Evolutionary conservation across 192 early-diverging fungal genomes (phyloP).

Genomic region (Coemansia sp.): DNA sequence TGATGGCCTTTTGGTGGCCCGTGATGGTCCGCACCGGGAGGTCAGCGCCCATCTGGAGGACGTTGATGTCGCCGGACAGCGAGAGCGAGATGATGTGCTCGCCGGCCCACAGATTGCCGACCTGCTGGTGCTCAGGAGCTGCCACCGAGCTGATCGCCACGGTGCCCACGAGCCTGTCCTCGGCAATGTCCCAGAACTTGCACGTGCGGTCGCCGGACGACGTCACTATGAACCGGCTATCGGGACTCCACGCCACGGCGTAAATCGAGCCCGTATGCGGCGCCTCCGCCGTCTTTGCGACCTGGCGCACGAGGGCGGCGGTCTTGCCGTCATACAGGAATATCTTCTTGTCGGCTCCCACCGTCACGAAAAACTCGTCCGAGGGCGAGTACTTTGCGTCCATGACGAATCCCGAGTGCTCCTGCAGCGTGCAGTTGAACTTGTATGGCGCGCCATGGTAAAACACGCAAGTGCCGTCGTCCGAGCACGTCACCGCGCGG

Average conservation of each 20-base stretch:
- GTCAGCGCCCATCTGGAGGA: constrained; percentile 60
- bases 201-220: constrained; percentile 85
- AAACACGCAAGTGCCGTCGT: constrained; percentile 89
- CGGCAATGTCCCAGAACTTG: constrained; percentile 89
- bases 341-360: constrained; percentile 86
- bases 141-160: constrained; percentile 49
- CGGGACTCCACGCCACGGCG: constrained; percentile 87
- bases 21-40: constrained; percentile 34
- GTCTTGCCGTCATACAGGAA: constrained; percentile 94
- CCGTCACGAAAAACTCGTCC: constrained; percentile 82
- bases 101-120: constrained; percentile 91
- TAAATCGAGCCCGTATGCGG: constrained; percentile 83
- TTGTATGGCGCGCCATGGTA: constrained; percentile 94
- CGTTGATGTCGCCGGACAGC: constrained; percentile 87
- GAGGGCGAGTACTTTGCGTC: constrained; percentile 83
- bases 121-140: constrained; percentile 80
- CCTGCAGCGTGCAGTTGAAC: constrained; percentile 68
- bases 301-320: constrained; percentile 73
- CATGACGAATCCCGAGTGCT: constrained; percentile 92
- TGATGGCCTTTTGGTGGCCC: constrained; percentile 88
- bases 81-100: constrained; percentile 76
- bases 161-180: constrained; percentile 67
- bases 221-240: constrained; percentile 73
- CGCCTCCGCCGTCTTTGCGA: constrained; percentile 47
- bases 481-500: constrained; percentile 88